phyloP scores from a whole-genome alignment of 345 rosid genomes.

The Eucalyptus marginata region DNA sequence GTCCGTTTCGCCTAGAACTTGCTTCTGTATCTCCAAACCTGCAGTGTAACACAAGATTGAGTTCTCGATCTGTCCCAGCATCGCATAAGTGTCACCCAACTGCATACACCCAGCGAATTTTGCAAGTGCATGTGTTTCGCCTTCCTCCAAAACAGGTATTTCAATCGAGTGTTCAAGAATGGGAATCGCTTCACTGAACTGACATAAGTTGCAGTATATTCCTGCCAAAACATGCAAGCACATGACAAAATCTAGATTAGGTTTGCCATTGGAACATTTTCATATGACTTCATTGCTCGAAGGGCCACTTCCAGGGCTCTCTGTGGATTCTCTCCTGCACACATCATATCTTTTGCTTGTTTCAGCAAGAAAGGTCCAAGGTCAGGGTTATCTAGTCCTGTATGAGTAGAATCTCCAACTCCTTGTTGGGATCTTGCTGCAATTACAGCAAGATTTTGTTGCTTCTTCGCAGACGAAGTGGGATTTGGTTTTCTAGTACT shows the following conservation, averaged over 20 bases:
- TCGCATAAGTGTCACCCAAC: constrained; percentile 77
- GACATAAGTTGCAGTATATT: constrained; percentile 54
- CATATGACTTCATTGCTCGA: constrained; percentile 56
- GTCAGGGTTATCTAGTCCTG: constrained; percentile 34
- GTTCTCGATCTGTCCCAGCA: constrained; percentile 80
- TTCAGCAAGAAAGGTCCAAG: constrained; percentile 67
- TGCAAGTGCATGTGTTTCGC: constrained; percentile 76
- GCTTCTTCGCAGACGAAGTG: constrained; percentile 20
- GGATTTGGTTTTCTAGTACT: constrained; percentile 15
- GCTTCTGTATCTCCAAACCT: constrained; percentile 88
- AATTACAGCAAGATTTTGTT: constrained; percentile 9
- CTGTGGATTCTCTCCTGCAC: constrained; percentile 55
- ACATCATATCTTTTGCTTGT: constrained; percentile 55
- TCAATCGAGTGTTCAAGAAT: constrained; percentile 79
- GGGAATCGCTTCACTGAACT: constrained; percentile 55
- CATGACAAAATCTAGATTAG: constrained; percentile 62
- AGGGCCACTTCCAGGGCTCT: constrained; percentile 57
- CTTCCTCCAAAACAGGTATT: constrained; percentile 62
- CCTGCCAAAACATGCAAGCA: constrained; percentile 75
- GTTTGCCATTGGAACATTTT: constrained; percentile 32
- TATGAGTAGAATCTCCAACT: constrained; percentile 4
- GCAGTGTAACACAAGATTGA: constrained; percentile 70
- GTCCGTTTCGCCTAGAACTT: constrained; percentile 71
- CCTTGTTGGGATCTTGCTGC: constrained; percentile 23
- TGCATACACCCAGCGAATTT: constrained; percentile 98